These are phyloP conservation scores for Nitzschia palea DNA, from an alignment of 108 stramenopile genomes.

Conservation along the genomic window DNA sequence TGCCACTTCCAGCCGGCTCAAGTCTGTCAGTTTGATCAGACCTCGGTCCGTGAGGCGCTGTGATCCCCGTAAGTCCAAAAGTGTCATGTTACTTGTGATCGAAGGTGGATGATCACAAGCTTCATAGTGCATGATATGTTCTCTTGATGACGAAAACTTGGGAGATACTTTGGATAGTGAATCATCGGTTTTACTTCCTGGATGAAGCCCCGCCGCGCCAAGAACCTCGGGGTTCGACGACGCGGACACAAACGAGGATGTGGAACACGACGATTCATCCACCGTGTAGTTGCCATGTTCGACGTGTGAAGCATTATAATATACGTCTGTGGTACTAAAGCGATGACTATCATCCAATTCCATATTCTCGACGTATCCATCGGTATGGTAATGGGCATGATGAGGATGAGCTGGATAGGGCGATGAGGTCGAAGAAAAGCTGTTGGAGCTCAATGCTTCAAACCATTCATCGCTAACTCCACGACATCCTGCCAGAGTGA, in stretches of 20 bases:
- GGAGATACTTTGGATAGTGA: background rate
- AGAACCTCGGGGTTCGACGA: background rate
- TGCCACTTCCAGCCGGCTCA: constrained; percentile 62
- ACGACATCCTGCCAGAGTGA: constrained; percentile 65
- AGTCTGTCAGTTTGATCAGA: constrained; percentile 56
- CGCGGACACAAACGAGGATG: constrained; percentile 59
- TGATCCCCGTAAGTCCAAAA: constrained; percentile 79
- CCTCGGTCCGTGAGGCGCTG: constrained; percentile 73
- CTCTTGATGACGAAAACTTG: background rate
- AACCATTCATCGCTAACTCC: constrained; percentile 87
- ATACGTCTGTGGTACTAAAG: constrained; percentile 7
- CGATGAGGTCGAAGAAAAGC: constrained; percentile 15
- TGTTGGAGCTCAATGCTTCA: constrained; percentile 24
- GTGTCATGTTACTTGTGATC: constrained; percentile 35
- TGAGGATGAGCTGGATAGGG: background rate
- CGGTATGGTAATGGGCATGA: background rate
- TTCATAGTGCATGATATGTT: constrained; percentile 6
- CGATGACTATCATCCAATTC: constrained; percentile 18
- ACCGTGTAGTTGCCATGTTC: background rate
- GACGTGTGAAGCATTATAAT: constrained; percentile 12
- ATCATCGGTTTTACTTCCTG: background rate
- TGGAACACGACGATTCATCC: constrained; percentile 39
- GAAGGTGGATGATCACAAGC: constrained; percentile 1
- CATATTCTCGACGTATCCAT: constrained; percentile 17
- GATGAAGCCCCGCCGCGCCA: background rate